Base-by-base conservation (phyloP, 805 yeast genomes). In the Cyberlindnera mycetangii region DNA sequence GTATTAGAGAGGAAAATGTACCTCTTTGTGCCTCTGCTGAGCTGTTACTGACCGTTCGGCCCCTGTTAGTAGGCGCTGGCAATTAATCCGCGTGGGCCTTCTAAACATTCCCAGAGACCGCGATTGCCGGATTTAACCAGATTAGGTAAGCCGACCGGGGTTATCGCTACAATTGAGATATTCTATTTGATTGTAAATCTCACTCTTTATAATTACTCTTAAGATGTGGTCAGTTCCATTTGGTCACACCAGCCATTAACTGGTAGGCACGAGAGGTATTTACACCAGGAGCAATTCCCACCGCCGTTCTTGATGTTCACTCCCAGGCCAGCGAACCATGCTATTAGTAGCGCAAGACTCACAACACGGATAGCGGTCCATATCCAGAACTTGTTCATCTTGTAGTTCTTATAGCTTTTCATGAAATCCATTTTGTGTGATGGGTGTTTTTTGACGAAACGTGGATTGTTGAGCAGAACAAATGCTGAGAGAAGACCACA, bases 231-330 rank as follows among this genome's bases (percentile, higher is more conserved):
- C 20, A 52, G 35, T 9, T 50, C 50, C n/a, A 81, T 82, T 22
- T 60, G 54, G 38, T 74, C 80, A 58, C 89, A 83, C 89, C 89
- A 83, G 22, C 78, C 81, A 48, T 79, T 71, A 4, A 83, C 83
- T 0, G 89, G 89, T 12, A 83, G 57, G 55, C 90, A 84, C 52
- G 79, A 79, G 53, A 84, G 68, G 56, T 83, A 84, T 57, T 81
- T 81, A 66, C 90, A 84, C 90, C 90, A 84, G 14, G 68, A 59
- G 60, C 90, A 84, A 45, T 69, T 62, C 6, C 70, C 72, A 11
- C 75, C 75, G 8, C 77, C 79, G 32, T 69, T 65, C 21, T 66
- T 69, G 52, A 81, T 79, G 52, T 78, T 78, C 32, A 62, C 60
- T 4, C 70, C 63, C 42, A 84, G 65, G 12, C 72, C 63, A 9